Percentiles rank a stretch among this genome's conserved stretches.
Conservation (phyloP, 129 eudicot genomes). For the Helianthus annuus region HanXRQr2.0-SUNRISE NC_035438.2:70449993-70450492, state of each 20-base stretch:
- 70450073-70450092: neutral
- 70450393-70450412: slow-evolving; percentile 48
- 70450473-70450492: slow-evolving; percentile 43
- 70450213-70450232: slow-evolving; percentile 67
- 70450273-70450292: slow-evolving; percentile 61
- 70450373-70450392: slow-evolving; percentile 52
- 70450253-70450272: slow-evolving; percentile 85
- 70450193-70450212: slow-evolving; percentile 80
- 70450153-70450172: slow-evolving; percentile 72
- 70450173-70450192: slow-evolving; percentile 71
- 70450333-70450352: slow-evolving; percentile 61
- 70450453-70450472: slow-evolving; percentile 37
- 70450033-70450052: neutral
- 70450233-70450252: slow-evolving; percentile 74
- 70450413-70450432: slow-evolving; percentile 49
- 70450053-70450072: neutral
- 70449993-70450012: neutral
- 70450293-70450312: slow-evolving; percentile 90
- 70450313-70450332: slow-evolving; percentile 73
- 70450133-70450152: slow-evolving; percentile 38
- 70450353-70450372: slow-evolving; percentile 49
- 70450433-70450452: slow-evolving; percentile 30
- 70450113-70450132: neutral
- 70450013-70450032: slow-evolving; percentile 1
- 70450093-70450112: slow-evolving; percentile 2